These are phyloP conservation scores for Karstenula rhodostoma DNA, from an alignment of 2,329 filamentous ascomycete species.

Conservation along the genomic window DNA sequence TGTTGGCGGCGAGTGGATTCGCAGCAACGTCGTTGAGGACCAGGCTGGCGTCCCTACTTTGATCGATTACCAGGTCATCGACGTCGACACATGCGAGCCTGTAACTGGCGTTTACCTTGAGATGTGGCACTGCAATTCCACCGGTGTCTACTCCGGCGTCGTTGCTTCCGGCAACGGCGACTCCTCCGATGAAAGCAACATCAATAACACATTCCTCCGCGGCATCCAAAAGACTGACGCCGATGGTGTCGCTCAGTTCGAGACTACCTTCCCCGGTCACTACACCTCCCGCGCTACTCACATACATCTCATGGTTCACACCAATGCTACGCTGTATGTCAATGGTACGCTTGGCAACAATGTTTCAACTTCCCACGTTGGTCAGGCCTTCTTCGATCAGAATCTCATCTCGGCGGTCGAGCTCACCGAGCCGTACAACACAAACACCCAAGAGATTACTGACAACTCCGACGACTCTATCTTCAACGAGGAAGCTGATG, in stretches of 20 bases:
- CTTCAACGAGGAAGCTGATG: not conserved
- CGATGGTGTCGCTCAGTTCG: slow-evolving; percentile 58
- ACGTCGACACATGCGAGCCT: slow-evolving; percentile 60
- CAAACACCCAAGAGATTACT: not conserved
- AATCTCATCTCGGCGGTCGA: not conserved
- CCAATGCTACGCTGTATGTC: slow-evolving; percentile 40
- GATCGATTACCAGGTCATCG: slow-evolving; percentile 60
- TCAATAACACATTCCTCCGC: slow-evolving; percentile 49
- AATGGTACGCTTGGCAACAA: slow-evolving; percentile 43
- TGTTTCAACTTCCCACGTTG: not conserved
- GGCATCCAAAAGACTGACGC: slow-evolving; percentile 55
- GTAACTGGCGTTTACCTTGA: slow-evolving; percentile 57
- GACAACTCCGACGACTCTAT: slow-evolving; percentile 1
- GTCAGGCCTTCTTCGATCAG: slow-evolving; percentile 9
- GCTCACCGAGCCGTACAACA: not conserved
- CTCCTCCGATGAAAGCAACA: not conserved
- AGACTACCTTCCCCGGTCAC: slow-evolving; percentile 55
- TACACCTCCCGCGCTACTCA: slow-evolving; percentile 21
- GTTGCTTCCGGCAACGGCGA: slow-evolving; percentile 12
- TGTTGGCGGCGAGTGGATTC: slow-evolving; percentile 58
- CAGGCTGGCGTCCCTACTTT: slow-evolving; percentile 57
- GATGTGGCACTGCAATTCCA: slow-evolving; percentile 52
- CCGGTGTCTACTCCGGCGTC: slow-evolving; percentile 16
- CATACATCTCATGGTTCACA: slow-evolving; percentile 39
- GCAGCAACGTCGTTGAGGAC: slow-evolving; percentile 56